phyloP scores from a whole-genome alignment of 1,284 basidiomycete species.

The Marasmius oreades region DNA sequence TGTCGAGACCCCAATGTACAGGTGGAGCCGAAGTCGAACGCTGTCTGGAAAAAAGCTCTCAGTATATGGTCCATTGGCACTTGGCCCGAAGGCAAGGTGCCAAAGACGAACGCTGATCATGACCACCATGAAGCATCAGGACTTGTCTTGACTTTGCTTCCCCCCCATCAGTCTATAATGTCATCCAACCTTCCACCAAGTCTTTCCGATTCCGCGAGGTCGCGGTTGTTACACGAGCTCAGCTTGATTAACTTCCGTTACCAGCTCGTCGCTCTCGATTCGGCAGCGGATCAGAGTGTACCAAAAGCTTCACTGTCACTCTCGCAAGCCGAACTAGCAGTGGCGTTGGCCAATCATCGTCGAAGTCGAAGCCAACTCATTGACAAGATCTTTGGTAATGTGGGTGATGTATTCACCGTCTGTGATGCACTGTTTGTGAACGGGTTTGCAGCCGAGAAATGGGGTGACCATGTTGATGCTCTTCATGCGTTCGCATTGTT shows the following conservation, averaged over 20 bases:
- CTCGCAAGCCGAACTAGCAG: not conserved
- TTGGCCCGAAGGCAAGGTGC: not conserved
- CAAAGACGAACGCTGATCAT: not conserved
- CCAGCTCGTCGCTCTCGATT: not conserved
- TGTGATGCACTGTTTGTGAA: not conserved
- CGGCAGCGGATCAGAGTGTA: not conserved
- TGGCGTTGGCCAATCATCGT: not conserved
- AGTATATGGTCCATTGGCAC: not conserved
- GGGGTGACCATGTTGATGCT: not conserved
- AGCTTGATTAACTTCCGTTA: conserved; percentile 1
- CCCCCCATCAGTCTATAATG: no score
- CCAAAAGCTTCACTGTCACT: not conserved
- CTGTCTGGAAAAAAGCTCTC: not conserved
- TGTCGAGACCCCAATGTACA: not conserved
- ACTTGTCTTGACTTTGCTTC: not conserved
- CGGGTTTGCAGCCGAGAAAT: not conserved
- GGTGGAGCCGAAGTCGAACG: not conserved
- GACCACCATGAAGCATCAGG: not conserved
- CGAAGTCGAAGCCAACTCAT: not conserved
- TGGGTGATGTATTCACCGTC: not conserved
- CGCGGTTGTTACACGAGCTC: not conserved
- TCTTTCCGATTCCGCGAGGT: not conserved
- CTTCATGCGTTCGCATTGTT: not conserved
- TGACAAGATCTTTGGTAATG: not conserved
- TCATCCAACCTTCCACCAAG: not conserved